phyloP scores from a whole-genome alignment of 306 rosid genomes.

The Dalbergia cultrata region DNA sequence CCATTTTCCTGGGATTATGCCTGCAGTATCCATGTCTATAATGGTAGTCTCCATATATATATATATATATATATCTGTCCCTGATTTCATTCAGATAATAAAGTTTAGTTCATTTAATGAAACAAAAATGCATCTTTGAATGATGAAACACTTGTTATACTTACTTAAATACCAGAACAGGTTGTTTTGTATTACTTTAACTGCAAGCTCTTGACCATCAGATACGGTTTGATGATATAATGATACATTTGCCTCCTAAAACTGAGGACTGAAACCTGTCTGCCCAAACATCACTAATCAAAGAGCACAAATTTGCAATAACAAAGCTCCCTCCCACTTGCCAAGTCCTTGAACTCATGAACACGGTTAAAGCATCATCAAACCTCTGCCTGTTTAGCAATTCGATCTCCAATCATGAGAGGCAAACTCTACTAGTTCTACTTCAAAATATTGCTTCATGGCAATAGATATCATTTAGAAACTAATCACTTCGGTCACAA shows the following conservation, averaged over 20 bases:
- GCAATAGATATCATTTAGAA: not conserved
- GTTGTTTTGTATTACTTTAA: constrained; percentile 87
- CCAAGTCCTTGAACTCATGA: constrained; percentile 3
- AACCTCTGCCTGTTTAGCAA: not conserved
- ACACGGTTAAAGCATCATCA: not conserved
- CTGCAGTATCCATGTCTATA: constrained; percentile 87
- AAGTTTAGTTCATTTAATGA: constrained; percentile 36
- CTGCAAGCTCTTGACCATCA: constrained; percentile 82
- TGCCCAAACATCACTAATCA: no score
- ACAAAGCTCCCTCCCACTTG: not conserved
- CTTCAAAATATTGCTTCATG: constrained; percentile 13
- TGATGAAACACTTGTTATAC: constrained; percentile 39
- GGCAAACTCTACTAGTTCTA: not conserved
- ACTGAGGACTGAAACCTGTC: no score
- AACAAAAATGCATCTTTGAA: constrained; percentile 26
- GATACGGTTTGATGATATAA: constrained; percentile 80
- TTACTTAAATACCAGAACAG: constrained; percentile 87
- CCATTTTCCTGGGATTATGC: constrained; percentile 97
- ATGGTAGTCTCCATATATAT: constrained; percentile 90
- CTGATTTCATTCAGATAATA: constrained; percentile 56
- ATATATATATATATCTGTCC: constrained; percentile 92
- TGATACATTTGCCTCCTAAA: constrained; percentile 78
- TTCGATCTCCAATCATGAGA: not conserved
- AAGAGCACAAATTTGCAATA: no score
- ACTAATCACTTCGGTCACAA: constrained; percentile 9